A percentile compares a stretch with the other conserved stretches of the same genome.
Conservation (phyloP, 225 moss, liverwort and hornwort species). For the Polytrichum formosum region DNA sequence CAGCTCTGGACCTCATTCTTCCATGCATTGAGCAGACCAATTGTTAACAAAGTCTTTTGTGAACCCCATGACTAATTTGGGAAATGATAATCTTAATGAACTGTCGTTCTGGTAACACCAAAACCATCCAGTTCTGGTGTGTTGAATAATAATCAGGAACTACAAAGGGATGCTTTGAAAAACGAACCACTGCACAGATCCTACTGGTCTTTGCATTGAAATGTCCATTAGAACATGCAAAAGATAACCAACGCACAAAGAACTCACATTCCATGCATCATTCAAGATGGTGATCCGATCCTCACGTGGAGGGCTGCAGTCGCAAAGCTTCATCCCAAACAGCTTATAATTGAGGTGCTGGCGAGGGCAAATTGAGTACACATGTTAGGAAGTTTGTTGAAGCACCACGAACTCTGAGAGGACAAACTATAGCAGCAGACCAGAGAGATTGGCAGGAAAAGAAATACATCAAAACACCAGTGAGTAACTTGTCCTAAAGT, state of each 20-base stretch:
- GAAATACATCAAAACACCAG: no score
- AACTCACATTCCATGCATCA: slow-evolving; percentile 85
- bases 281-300: slow-evolving; percentile 68
- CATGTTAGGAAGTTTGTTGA: not conserved
- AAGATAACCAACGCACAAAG: slow-evolving; percentile 7
- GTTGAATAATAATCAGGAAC: no score
- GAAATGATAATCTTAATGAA: no score
- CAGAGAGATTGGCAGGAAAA: no score
- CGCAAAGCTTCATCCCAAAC: slow-evolving; percentile 81
- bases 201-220: no score
- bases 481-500: not conserved
- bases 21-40: not conserved
- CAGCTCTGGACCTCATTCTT: not conserved
- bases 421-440: no score
- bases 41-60: not conserved
- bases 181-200: no score
- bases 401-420: no score
- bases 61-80: no score
- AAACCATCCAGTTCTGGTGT: no score
- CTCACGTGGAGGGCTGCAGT: slow-evolving; percentile 81
- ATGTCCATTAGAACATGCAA: not conserved
- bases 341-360: slow-evolving; percentile 91
- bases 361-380: slow-evolving; percentile 7
- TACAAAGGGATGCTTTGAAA: no score
- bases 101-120: no score